These are phyloP conservation scores for Curvularia verruculosa DNA, from an alignment of 2,329 filamentous ascomycete species.

Conservation along the genomic window DNA sequence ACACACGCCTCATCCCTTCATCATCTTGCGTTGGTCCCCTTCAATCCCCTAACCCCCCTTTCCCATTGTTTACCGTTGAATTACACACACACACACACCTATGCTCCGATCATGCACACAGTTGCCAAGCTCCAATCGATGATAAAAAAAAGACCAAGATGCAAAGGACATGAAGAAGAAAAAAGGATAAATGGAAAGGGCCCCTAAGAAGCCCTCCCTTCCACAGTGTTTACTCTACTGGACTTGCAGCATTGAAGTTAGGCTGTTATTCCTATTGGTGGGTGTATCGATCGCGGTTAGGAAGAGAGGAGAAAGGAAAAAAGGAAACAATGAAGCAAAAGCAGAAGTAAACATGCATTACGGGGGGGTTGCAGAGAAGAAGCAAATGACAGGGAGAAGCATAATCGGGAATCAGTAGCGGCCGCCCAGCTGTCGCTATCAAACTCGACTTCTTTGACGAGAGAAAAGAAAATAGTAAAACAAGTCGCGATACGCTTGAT, in stretches of 20 bases:
- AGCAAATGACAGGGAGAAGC: neutral
- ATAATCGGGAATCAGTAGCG: neutral
- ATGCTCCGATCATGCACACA: conserved; percentile 1
- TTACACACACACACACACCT: neutral
- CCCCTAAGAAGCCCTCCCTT: neutral
- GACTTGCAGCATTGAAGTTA: neutral
- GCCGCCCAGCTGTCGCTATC: neutral
- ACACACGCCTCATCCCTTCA: neutral
- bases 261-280: neutral
- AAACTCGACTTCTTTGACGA: neutral
- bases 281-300: neutral
- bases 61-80: neutral
- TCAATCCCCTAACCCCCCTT: neutral
- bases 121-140: neutral
- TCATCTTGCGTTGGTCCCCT: neutral
- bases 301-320: neutral
- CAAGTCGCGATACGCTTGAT: conserved; percentile 19
- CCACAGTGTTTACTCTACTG: neutral
- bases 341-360: conserved; percentile 7
- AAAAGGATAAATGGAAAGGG: neutral
- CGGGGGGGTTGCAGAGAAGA: neutral
- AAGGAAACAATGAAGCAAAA: neutral
- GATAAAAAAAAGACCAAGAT: neutral
- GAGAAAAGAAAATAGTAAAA: neutral
- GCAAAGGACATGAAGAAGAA: too few relatives aligned